Conservation (phyloP, 2,329 filamentous ascomycete species). For the Trichoderma harzianum region DNA sequence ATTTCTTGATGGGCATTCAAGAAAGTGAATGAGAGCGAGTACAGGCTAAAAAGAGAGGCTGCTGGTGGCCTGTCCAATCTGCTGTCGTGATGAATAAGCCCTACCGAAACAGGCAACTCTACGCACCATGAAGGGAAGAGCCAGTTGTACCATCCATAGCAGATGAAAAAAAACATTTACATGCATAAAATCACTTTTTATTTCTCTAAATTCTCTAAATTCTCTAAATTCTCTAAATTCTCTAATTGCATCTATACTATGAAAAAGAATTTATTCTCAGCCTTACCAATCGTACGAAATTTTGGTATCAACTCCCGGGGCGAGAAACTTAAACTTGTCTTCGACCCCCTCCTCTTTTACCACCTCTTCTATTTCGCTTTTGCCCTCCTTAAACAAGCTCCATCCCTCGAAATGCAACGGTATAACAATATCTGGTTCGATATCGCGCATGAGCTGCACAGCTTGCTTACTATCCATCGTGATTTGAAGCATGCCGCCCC, state of each 20-base stretch:
- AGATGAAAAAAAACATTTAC: background rate
- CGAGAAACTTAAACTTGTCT: slow-evolving; percentile 24
- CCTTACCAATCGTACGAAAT: background rate
- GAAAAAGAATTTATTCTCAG: too few relatives aligned
- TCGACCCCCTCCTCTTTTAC: slow-evolving; percentile 35
- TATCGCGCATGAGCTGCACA: slow-evolving; percentile 35
- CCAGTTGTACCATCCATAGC: background rate
- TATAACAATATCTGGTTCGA: slow-evolving; percentile 40
- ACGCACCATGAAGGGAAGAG: background rate
- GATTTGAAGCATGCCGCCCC: slow-evolving; percentile 33
- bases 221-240: background rate
- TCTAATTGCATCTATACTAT: background rate
- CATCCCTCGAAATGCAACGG: slow-evolving; percentile 48
- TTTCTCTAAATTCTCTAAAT: too few relatives aligned
- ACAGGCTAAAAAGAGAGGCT: background rate
- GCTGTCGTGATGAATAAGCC: background rate
- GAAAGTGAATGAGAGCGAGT: background rate
- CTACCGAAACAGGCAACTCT: background rate
- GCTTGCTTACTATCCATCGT: slow-evolving; percentile 45
- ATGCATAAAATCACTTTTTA: background rate
- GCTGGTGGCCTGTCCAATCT: too few relatives aligned
- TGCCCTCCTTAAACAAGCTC: slow-evolving; percentile 40
- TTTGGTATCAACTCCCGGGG: background rate
- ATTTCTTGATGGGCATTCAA: too few relatives aligned
- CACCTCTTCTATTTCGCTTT: slow-evolving; percentile 28